phyloP scores from a whole-genome alignment of 2,329 filamentous ascomycete species.

The Phoma herbarum region DNA sequence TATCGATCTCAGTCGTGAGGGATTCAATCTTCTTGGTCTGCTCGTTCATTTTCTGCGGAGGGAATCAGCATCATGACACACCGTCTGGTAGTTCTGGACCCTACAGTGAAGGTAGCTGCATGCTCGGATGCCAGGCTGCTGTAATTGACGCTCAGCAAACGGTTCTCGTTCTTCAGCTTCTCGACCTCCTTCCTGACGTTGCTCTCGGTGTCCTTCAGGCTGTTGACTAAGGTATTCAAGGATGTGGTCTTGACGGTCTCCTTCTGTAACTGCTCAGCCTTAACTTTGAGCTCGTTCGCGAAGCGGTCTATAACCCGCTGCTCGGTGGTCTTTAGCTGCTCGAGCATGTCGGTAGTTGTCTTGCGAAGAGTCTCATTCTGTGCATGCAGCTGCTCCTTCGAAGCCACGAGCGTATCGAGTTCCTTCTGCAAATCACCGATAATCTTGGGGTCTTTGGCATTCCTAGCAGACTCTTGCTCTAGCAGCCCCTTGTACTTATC shows the following conservation, averaged over 20 bases:
- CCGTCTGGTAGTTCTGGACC: neutral
- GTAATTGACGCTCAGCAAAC: slow-evolving; percentile 32
- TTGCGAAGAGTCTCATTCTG: slow-evolving; percentile 32
- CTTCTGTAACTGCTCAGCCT: slow-evolving; percentile 31
- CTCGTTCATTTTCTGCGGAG: slow-evolving; percentile 24
- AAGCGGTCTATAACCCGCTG: slow-evolving; percentile 27
- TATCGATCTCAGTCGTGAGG: slow-evolving; percentile 22
- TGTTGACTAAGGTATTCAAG: slow-evolving; percentile 27
- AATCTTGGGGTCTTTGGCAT: slow-evolving; percentile 21
- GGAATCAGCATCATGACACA: neutral
- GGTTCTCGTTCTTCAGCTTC: slow-evolving; percentile 31
- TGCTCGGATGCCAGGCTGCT: slow-evolving; percentile 33
- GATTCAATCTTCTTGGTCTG: slow-evolving; percentile 31
- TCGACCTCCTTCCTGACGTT: slow-evolving; percentile 28
- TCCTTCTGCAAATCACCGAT: slow-evolving; percentile 28
- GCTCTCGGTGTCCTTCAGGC: slow-evolving; percentile 24
- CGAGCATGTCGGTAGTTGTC: slow-evolving; percentile 22
- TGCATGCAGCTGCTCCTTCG: slow-evolving; percentile 28
- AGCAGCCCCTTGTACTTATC: slow-evolving; percentile 30
- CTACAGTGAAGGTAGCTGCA: slow-evolving; percentile 31
- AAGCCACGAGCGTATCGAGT: slow-evolving; percentile 21
- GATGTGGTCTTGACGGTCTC: slow-evolving; percentile 29
- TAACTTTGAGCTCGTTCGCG: slow-evolving; percentile 27
- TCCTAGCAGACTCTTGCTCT: slow-evolving; percentile 18
- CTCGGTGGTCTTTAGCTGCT: slow-evolving; percentile 27